Evolutionary conservation across 78 protist species (phyloP), one percentile per base, ranked within the genome.

Genomic region (Polysphondylium violaceum): DNA sequence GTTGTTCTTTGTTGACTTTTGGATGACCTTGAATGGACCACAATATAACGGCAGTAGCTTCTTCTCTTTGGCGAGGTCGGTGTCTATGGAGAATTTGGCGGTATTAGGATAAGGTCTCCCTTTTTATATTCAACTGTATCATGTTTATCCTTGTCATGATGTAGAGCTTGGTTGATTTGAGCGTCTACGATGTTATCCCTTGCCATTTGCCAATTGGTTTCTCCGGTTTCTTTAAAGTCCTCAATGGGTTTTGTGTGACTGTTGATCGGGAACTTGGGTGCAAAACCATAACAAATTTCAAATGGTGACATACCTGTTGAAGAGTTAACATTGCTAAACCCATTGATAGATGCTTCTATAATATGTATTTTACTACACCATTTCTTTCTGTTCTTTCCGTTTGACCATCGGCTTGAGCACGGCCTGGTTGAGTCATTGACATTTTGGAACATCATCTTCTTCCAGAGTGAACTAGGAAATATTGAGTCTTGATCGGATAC

Each of bases 331-430:
- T 9, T 33, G 9, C 23, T 8, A n/a, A n/a, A n/a, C n/a, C n/a
- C n/a, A 21, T 74, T 74, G 69, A 74, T n/a, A 38, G 50, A 1
- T 38, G 27, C n/a, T 38, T 55, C 41, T 25, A 33, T 14, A n/a
- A 56, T 17, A n/a, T 56, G 12, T n/a, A 56, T 56, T 17, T 14
- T 14, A n/a, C 5, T 4, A 56, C 6, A 16, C 63, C 63, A 56
- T 9, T 56, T 56, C 29, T 56, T 56, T 56, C 63, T 56, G 17
- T 50, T 25, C 29, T 71, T 29, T 74, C 79, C 1, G 79, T 38
- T 23, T 74, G 79, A 7, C 79, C 79, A 25, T 74, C 79, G 8
- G 67, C 65, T 33, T 51, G 69, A 3, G 79, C 25, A 8, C 65
- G 2, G 7, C 50, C 67, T 7, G 69, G 61, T 33, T 31, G 44